These are phyloP conservation scores for Phytophthora citricola DNA, from an alignment of 352 stramenopile species.

Conservation along the genomic window DNA sequence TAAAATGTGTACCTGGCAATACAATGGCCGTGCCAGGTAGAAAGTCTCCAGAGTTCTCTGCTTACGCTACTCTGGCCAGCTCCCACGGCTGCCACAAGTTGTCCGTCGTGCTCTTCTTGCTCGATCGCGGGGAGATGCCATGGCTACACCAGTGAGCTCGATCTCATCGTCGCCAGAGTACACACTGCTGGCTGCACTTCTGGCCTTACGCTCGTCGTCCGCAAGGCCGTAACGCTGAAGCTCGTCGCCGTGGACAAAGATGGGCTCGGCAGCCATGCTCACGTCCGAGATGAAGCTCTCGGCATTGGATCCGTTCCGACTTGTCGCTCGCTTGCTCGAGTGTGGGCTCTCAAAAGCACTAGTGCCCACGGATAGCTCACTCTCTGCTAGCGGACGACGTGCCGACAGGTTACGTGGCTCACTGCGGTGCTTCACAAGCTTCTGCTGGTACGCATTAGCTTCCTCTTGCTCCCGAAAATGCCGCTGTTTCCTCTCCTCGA, in stretches of 20 bases:
- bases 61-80: constrained; percentile 56
- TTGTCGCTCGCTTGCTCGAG: constrained; percentile 23
- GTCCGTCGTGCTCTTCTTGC: constrained; percentile 52
- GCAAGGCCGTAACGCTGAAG: constrained; percentile 36
- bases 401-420: constrained; percentile 38
- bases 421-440: constrained; percentile 39
- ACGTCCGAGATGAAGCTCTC: constrained; percentile 58
- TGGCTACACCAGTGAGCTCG: constrained; percentile 67
- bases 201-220: constrained; percentile 53
- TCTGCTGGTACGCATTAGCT: constrained; percentile 25
- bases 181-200: constrained; percentile 37
- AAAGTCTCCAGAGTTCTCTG: background rate
- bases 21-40: constrained; percentile 14
- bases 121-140: constrained; percentile 40
- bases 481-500: constrained; percentile 24
- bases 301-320: constrained; percentile 23
- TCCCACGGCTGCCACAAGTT: constrained; percentile 84
- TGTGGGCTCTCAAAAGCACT: constrained; percentile 32
- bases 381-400: constrained; percentile 27
- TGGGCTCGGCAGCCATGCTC: constrained; percentile 42
- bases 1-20: constrained; percentile 34
- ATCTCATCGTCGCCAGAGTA: constrained; percentile 69
- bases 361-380: constrained; percentile 29
- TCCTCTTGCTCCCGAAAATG: constrained; percentile 18
- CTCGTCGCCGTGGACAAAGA: constrained; percentile 44